Percentiles rank a stretch among this genome's conserved stretches.
Conservation (phyloP, 331 rosid species). For the Malus hybrid region DNA sequence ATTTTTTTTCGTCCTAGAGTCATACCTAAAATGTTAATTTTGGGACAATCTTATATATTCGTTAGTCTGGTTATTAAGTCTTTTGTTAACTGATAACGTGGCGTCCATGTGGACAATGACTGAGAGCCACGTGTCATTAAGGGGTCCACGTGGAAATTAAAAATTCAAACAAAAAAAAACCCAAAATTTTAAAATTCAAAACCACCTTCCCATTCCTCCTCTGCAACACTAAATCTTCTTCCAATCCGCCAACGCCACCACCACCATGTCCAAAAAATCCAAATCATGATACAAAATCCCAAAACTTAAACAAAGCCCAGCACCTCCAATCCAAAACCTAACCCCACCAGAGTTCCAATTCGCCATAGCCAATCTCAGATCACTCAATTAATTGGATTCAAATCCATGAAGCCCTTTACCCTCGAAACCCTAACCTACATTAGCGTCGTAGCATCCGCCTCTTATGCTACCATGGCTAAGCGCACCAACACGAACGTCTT, state of each 20-base stretch:
- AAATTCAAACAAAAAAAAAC: too few species aligned
- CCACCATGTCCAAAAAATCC: neutral
- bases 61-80: too few species aligned
- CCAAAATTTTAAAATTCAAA: too few species aligned
- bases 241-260: neutral
- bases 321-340: neutral
- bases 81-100: too few species aligned
- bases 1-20: too few species aligned
- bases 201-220: too few species aligned
- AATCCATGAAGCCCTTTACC: constrained; percentile 24
- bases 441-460: constrained; percentile 31
- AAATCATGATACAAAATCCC: neutral
- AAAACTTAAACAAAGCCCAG: neutral
- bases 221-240: neutral
- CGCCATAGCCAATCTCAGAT: constrained; percentile 55
- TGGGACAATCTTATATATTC: too few species aligned
- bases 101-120: too few species aligned
- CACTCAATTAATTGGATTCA: constrained; percentile 49
- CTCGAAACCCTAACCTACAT: constrained; percentile 47
- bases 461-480: constrained; percentile 34
- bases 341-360: constrained; percentile 39
- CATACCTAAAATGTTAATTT: too few species aligned
- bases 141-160: too few species aligned
- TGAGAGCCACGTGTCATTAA: too few species aligned
- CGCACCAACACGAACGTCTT: constrained; percentile 52